Base-by-base conservation (phyloP, 2,329 filamentous ascomycete species). In the Fusarium phyllophilum region DNA sequence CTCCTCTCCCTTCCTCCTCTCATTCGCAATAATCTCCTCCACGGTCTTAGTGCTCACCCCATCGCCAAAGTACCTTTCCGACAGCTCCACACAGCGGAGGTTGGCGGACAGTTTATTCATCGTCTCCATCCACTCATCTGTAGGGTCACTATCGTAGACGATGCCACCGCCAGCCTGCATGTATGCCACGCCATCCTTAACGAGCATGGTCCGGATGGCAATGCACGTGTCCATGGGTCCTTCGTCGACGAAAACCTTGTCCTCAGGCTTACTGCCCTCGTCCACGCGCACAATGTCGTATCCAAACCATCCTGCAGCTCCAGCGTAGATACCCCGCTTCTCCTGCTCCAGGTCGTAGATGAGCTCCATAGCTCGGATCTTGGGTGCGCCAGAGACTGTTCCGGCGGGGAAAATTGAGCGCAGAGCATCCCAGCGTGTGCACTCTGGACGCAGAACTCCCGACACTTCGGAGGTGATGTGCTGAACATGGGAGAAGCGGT, bases 401-500 rank as follows among this genome's bases (percentile, higher is more conserved):
- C 96, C 96, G 9, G 96, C 96, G 1, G 96, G 96, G 86, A 99
- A 99, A 78, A 99, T 98, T 75, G 93, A 95, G 44, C 96, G 90
- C 85, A 99, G 97, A 15, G 96, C 96, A 80, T 98, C 96, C 83
- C 97, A 99, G 66, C 96, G 90, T 36, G 94, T 96, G 86, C 95
- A 95, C 44, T 88, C 95, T 10, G 89, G 87, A 51, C 96, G 89
- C 75, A 98, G 85, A n/a, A 96, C 89, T 49, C 96, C 96, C 4
- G 94, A 97, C 1, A 99, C 96, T 83, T 99, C 95, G 3, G 94
- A 97, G 9, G 97, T 95, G 24, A 99, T 89, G 83, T 99, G 96
- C 87, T 98, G 96, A 34, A 99, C 96, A 83, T 99, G 96, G 68
- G 93, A 96, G 86, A 99, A 99, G 79, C 93, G 92, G 83, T 97